A percentile compares a stretch with the other conserved stretches of the same genome.
Conservation (phyloP, 2,329 filamentous ascomycete species). For the Colletotrichum truncatum region DNA sequence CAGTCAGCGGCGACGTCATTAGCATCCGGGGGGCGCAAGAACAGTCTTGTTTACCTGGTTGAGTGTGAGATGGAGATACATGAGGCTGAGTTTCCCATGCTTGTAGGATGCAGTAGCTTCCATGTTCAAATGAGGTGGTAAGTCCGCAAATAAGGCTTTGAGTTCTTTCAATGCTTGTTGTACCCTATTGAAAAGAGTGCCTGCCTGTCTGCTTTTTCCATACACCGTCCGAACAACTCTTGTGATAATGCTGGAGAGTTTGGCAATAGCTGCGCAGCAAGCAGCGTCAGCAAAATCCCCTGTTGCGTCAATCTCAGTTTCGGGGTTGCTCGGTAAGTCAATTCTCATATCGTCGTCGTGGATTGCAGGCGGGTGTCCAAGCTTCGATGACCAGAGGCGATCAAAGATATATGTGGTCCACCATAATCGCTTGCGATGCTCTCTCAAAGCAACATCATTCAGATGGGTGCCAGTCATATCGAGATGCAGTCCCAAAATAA, state of each 20-base stretch:
- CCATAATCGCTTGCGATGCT: conserved; percentile 51
- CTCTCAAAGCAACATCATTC: conserved; percentile 43
- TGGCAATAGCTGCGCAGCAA: conserved; percentile 44
- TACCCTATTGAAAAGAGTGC: conserved; percentile 41
- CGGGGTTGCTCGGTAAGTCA: conserved; percentile 44
- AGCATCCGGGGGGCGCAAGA: no score
- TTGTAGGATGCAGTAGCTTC: conserved; percentile 33
- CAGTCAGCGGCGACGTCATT: not conserved
- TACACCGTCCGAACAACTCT: conserved; percentile 43
- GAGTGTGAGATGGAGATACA: conserved; percentile 45
- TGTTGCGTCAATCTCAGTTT: not conserved
- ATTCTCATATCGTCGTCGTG: conserved; percentile 57
- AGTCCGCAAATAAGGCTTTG: conserved; percentile 40
- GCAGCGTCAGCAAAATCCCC: conserved; percentile 43
- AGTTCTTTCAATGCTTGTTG: conserved; percentile 43
- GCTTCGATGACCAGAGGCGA: conserved; percentile 57
- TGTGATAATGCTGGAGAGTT: conserved; percentile 44
- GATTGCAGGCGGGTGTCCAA: conserved; percentile 57
- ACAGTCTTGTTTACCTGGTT: conserved; percentile 38
- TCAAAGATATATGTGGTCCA: conserved; percentile 55
- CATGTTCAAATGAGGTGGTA: conserved; percentile 42
- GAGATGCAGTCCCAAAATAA: conserved; percentile 38
- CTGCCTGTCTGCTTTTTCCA: conserved; percentile 36
- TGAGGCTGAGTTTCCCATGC: conserved; percentile 36
- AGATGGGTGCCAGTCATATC: conserved; percentile 43